These are phyloP conservation scores for Yamadazyma pseudoaaseri DNA, from an alignment of 1,139 yeast genomes.

Conservation along the genomic window DNA sequence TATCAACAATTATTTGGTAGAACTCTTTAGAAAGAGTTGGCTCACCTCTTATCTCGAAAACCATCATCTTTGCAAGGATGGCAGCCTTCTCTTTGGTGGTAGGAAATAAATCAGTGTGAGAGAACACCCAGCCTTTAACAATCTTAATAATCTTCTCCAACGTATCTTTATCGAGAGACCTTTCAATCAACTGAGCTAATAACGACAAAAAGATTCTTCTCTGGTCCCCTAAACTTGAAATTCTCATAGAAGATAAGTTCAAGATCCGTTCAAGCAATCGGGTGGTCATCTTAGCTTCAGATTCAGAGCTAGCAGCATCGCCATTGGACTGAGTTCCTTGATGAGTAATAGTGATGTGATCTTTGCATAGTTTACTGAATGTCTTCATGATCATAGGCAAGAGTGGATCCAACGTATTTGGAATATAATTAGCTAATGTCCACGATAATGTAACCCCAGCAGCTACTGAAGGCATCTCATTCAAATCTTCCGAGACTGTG, in stretches of 20 bases:
- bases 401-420: constrained; percentile 70
- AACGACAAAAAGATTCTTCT: constrained; percentile 83
- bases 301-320: constrained; percentile 44
- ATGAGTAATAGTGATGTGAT: constrained; percentile 73
- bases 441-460: constrained; percentile 89
- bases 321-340: constrained; percentile 43
- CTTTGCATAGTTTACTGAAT: constrained; percentile 84
- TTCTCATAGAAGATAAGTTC: constrained; percentile 75
- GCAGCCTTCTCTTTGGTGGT: constrained; percentile 97
- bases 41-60: constrained; percentile 86
- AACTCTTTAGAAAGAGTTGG: constrained; percentile 76
- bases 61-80: constrained; percentile 88
- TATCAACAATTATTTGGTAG: constrained; percentile 82
- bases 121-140: constrained; percentile 88
- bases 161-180: constrained; percentile 76
- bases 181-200: constrained; percentile 85
- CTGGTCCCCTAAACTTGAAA: constrained; percentile 86
- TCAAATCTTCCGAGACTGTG: constrained; percentile 80
- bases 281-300: constrained; percentile 78
- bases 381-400: constrained; percentile 81
- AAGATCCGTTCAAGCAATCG: constrained; percentile 72
- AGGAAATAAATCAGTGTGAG: constrained; percentile 81
- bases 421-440: constrained; percentile 74
- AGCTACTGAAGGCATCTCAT: constrained; percentile 78
- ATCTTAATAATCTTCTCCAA: constrained; percentile 74